Conservation (phyloP, 129 eudicot genomes). For the Helichrysum umbraculigerum region DNA sequence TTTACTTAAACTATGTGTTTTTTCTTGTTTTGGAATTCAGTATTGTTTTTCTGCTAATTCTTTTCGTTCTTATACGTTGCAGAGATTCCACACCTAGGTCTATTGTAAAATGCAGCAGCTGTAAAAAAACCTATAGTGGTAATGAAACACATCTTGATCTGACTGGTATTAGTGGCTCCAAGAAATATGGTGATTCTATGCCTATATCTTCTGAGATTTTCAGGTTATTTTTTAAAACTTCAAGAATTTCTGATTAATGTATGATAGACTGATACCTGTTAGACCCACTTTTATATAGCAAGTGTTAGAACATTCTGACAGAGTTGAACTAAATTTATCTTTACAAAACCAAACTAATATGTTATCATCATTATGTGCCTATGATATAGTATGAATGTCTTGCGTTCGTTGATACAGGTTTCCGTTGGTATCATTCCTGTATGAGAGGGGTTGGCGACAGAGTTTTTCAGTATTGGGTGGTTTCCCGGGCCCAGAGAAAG, state of each 20-base stretch:
- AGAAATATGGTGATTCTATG: constrained; percentile 56
- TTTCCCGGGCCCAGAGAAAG: constrained; percentile 83
- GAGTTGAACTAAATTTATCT: background rate
- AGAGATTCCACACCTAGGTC: constrained; percentile 56
- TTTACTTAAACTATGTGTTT: background rate
- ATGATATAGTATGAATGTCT: constrained; percentile 7
- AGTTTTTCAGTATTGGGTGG: constrained; percentile 71
- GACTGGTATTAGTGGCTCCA: constrained; percentile 69
- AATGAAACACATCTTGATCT: constrained; percentile 70
- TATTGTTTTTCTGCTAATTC: constrained; percentile 2
- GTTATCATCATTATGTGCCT: background rate
- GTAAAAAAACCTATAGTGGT: constrained; percentile 64
- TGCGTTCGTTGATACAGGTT: constrained; percentile 43
- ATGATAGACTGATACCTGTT: too few species aligned
- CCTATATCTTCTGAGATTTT: constrained; percentile 85
- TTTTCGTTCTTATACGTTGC: constrained; percentile 14
- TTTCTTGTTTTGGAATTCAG: background rate
- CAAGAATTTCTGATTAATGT: background rate
- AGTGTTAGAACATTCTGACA: background rate
- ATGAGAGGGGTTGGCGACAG: constrained; percentile 96
- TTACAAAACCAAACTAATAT: background rate
- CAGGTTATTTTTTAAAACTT: constrained; percentile 42
- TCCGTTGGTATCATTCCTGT: constrained; percentile 71
- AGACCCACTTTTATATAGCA: background rate
- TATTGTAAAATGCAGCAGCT: constrained; percentile 54